Conservation (phyloP, 148 eudicot genomes). For the Rhododendron simsii region DNA sequence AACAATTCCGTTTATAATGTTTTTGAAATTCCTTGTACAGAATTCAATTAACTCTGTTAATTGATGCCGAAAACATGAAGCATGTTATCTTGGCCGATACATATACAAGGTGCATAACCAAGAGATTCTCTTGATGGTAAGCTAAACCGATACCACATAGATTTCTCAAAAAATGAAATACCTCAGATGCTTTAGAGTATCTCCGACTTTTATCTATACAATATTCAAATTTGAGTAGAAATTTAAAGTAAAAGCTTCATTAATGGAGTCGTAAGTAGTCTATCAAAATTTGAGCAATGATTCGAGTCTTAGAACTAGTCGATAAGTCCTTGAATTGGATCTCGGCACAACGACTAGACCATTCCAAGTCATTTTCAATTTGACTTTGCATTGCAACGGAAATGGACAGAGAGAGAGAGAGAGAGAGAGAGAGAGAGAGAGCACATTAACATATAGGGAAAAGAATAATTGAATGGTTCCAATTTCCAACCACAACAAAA, state of each 20-base stretch:
- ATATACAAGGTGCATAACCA: neutral
- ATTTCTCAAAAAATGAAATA: too few relatives aligned
- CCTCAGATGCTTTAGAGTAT: too few relatives aligned
- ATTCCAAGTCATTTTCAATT: neutral
- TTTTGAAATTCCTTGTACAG: neutral
- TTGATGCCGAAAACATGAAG: neutral
- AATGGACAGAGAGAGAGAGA: neutral
- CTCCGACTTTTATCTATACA: too few relatives aligned
- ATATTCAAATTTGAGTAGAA: neutral
- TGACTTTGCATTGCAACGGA: neutral
- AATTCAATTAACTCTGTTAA: neutral
- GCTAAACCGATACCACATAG: neutral
- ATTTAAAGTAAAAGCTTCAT: too few relatives aligned
- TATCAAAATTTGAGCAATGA: too few relatives aligned
- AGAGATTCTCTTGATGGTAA: neutral
- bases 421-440: neutral
- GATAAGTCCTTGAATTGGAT: neutral
- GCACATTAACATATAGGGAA: neutral
- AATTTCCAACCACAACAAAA: neutral
- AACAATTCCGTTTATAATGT: too few relatives aligned
- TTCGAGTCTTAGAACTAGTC: neutral
- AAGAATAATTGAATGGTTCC: neutral
- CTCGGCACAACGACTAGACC: neutral
- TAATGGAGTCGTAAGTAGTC: too few relatives aligned
- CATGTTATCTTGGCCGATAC: neutral